These are phyloP conservation scores for Podospora bellae-mahoneyi DNA, from an alignment of 495 filamentous ascomycete species.

Conservation along the genomic window DNA sequence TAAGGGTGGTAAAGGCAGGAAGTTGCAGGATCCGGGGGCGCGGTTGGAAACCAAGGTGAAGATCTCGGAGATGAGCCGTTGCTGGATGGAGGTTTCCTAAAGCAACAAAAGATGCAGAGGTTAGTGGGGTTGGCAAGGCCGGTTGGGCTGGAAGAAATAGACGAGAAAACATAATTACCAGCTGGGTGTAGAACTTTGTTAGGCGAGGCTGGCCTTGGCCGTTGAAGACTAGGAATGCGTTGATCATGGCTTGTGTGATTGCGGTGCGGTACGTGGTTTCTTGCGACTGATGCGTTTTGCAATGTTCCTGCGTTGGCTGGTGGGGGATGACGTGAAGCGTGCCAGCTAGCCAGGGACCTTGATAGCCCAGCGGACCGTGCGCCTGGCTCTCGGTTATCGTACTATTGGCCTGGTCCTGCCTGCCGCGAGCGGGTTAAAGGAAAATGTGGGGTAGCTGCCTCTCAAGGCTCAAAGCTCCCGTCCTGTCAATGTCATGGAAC, in stretches of 20 bases:
- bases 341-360: constrained; percentile 6
- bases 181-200: constrained; percentile 98
- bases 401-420: constrained; percentile 8
- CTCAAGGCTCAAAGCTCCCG: neutral
- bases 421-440: neutral
- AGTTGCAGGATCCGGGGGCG: constrained; percentile 86
- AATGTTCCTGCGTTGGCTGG: neutral
- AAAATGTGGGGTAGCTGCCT: neutral
- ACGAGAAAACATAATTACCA: constrained; percentile 52
- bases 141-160: neutral
- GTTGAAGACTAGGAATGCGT: constrained; percentile 98
- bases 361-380: constrained; percentile 12
- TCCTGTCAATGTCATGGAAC: neutral
- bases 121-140: constrained; percentile 7
- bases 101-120: constrained; percentile 2
- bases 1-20: constrained; percentile 67
- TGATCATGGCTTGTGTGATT: constrained; percentile 67
- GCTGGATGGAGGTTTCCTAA: constrained; percentile 90
- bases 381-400: neutral
- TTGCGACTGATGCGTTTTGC: neutral
- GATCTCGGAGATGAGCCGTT: constrained; percentile 93
- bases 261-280: neutral
- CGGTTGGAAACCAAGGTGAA: constrained; percentile 94
- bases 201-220: constrained; percentile 93
- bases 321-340: constrained; percentile 10